Conservation (phyloP, 768 basidiomycete genomes). For the Hortiboletus campestris region DNA sequence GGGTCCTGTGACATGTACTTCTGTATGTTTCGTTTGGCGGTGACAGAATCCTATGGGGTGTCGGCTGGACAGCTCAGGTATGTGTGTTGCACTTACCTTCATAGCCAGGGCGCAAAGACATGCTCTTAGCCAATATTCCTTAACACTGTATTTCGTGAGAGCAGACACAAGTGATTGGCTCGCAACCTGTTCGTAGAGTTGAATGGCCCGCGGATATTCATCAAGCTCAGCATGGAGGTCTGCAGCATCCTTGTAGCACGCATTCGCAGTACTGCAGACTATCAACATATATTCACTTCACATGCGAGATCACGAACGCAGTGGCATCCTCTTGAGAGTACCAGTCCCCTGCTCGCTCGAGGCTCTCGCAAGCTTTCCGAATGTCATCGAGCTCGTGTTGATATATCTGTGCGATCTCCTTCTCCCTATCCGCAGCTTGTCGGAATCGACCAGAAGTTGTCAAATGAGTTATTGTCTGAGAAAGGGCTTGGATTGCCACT, state of each 20-base stretch:
- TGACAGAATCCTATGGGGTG: conserved; percentile 70
- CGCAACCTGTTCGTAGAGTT: conserved; percentile 88
- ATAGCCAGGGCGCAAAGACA: conserved; percentile 87
- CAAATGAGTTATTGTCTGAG: conserved; percentile 80
- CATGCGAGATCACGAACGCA: conserved; percentile 59
- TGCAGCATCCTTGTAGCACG: conserved; percentile 94
- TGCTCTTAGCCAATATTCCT: conserved; percentile 93
- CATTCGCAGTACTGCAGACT: conserved; percentile 79
- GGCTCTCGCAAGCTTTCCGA: conserved; percentile 86
- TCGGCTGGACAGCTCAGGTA: conserved; percentile 5
- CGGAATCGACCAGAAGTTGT: conserved; percentile 87
- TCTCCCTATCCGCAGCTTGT: conserved; percentile 97
- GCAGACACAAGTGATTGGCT: conserved; percentile 74
- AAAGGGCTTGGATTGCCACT: conserved; percentile 90
- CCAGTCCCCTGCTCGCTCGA: conserved; percentile 91
- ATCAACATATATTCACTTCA: conserved; percentile 1
- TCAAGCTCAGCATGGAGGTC: conserved; percentile 91
- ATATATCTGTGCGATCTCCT: conserved; percentile 93
- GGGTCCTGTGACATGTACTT: conserved; percentile 81
- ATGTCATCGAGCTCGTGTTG: conserved; percentile 80
- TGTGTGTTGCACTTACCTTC: conserved; percentile 52
- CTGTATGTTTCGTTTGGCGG: conserved; percentile 73
- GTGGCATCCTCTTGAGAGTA: conserved; percentile 96
- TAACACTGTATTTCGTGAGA: conserved; percentile 97
- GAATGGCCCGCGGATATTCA: conserved; percentile 81